These are phyloP conservation scores for Aspergillus sp. DNA, from an alignment of 2,329 filamentous ascomycete species.

Conservation along the genomic window DNA sequence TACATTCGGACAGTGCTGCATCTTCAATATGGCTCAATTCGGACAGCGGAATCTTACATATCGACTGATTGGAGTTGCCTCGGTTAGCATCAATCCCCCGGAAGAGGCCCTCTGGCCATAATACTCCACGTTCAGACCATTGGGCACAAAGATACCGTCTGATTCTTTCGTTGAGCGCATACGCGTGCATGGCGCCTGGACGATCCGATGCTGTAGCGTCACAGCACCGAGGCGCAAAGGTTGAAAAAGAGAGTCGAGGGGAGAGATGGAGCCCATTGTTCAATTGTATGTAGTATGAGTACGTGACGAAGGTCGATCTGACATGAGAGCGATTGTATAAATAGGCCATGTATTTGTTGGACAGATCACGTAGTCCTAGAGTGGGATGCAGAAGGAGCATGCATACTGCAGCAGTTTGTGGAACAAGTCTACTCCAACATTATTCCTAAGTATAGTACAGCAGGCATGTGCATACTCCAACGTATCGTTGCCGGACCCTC, in stretches of 20 bases:
- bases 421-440: background rate
- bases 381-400: too few relatives aligned
- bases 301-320: too few relatives aligned
- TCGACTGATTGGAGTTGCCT: constrained; percentile 32
- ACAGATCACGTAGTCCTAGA: too few relatives aligned
- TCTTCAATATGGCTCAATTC: background rate
- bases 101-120: constrained; percentile 31
- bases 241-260: constrained; percentile 27
- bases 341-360: too few relatives aligned
- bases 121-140: constrained; percentile 28
- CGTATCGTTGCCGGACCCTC: background rate
- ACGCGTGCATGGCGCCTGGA: constrained; percentile 26
- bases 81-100: constrained; percentile 33
- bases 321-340: too few relatives aligned
- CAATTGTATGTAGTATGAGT: background rate
- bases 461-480: background rate
- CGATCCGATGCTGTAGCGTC: constrained; percentile 23
- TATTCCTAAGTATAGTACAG: background rate
- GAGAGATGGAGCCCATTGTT: constrained; percentile 23
- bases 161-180: constrained; percentile 27
- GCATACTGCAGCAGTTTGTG: too few relatives aligned
- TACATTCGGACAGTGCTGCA: background rate
- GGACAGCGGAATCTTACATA: constrained; percentile 11
- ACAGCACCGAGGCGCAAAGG: constrained; percentile 32
- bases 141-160: constrained; percentile 29